Base-by-base conservation (phyloP, 306 rosid genomes). In the Quercus robur region DNA sequence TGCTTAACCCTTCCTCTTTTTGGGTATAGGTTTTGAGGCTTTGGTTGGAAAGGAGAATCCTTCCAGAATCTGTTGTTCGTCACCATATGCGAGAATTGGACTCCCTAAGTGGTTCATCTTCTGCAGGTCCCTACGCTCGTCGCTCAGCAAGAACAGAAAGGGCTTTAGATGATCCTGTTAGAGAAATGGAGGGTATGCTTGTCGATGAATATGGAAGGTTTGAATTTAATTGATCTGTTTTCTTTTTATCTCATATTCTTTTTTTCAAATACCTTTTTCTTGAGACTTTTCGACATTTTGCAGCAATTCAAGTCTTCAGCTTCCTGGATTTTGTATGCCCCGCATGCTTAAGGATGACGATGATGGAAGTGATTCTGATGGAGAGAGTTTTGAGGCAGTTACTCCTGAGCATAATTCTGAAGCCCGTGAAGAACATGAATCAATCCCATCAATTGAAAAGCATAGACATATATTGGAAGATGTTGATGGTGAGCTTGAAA, bases 181-280 rank as follows among this genome's bases (percentile, higher is more conserved):
- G 97, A 85, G 99, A 94, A 77, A 91, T 94, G 97, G 99, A 93
- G 93, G 99, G 99, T 78, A 93, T 94, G 99, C 93, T 87, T 87
- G 99, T 92, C 67, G 97, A 94, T 25, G 99, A 94, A 91, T 94
- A 94, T 86, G 99, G 99, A 91, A 94, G 99, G 99, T 94, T 85
- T 85, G 97, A 73, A 76, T 80, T 83, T 61, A 12, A 75, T 79
- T 21, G 61, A 7, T 78, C 61, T 73, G 10, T 70, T 81, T 35
- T 26, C 15, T 4, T 46, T 23, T 63, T 77, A 25, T 77, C 44
- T 13, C 28, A 2, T 19, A 11, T 73, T 74, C 76, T 70, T 28
- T 57, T 26, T 28, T 57, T 26, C 6, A 71, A 21, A 74, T 57
- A 54, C 69, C 46, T 52, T 80, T 56, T 62, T 44, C 73, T 85